A percentile compares a stretch with the other conserved stretches of the same genome.
Evolutionary conservation across 352 stramenopile species (phyloP).

Genomic region (Ochromonadaceae sp.): DNA sequence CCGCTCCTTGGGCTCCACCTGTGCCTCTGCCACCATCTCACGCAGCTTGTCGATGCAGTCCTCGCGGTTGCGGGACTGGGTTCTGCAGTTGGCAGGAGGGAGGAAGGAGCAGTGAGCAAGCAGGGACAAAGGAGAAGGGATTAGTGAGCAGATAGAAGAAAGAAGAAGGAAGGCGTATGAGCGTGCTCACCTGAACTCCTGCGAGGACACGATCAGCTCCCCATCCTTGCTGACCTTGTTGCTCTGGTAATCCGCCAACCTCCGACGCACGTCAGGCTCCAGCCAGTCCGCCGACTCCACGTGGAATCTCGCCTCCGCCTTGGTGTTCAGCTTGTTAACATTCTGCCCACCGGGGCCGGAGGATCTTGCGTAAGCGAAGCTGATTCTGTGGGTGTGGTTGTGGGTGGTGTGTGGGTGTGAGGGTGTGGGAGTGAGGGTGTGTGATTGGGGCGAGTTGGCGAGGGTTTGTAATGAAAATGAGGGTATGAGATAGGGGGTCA

Average conservation of each 20-base stretch:
- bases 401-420: no score
- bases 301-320: conserved; percentile 24
- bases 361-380: conserved; percentile 23
- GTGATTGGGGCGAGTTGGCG: no score
- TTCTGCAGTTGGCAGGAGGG: no score
- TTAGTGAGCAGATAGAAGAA: no score
- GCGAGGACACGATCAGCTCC: conserved; percentile 19
- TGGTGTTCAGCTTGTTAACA: conserved; percentile 29
- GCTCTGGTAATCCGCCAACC: conserved; percentile 11
- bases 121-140: no score
- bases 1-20: conserved; percentile 20
- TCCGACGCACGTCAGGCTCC: conserved; percentile 1
- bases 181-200: conserved; percentile 23
- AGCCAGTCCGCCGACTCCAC: conserved; percentile 20
- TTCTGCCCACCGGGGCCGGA: conserved; percentile 26
- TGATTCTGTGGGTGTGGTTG: no score
- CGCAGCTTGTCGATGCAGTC: conserved; percentile 22
- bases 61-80: conserved; percentile 20
- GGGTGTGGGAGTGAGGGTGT: no score
- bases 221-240: conserved; percentile 22
- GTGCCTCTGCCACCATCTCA: conserved; percentile 14
- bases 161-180: no score
- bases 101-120: no score
- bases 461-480: no score
- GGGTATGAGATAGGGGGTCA: no score